phyloP scores from a whole-genome alignment of 495 filamentous ascomycete species.

The Choiromyces venosus region DNA sequence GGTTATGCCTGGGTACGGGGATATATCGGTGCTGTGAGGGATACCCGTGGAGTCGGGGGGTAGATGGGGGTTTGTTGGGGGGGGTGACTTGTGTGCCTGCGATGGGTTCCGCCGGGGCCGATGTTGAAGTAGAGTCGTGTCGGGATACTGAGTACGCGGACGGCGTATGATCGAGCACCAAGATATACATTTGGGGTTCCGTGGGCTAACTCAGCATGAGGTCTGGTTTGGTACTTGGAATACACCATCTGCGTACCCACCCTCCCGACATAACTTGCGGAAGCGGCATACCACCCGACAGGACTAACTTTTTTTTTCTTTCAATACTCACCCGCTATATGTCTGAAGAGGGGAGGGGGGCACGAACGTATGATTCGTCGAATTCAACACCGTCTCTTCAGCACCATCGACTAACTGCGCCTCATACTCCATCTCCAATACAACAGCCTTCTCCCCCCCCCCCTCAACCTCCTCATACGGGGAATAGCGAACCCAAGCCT shows the following conservation, averaged over 20 bases:
- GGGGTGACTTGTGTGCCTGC: slow-evolving; percentile 71
- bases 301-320: background rate
- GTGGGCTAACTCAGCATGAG: too few relatives aligned
- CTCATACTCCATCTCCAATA: slow-evolving; percentile 83
- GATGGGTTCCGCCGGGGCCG: slow-evolving; percentile 58
- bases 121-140: slow-evolving; percentile 98
- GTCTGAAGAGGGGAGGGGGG: background rate
- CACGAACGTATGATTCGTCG: slow-evolving; percentile 88
- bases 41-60: slow-evolving; percentile 66
- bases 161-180: too few relatives aligned
- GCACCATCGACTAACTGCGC: slow-evolving; percentile 59
- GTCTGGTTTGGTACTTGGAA: too few relatives aligned
- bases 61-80: slow-evolving; percentile 63
- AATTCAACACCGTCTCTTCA: slow-evolving; percentile 79
- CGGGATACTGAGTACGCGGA: too few relatives aligned
- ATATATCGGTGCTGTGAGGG: slow-evolving; percentile 52
- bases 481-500: slow-evolving; percentile 72
- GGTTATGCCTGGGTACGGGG: slow-evolving; percentile 56
- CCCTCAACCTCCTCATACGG: slow-evolving; percentile 58
- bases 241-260: too few relatives aligned
- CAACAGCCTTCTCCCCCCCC: slow-evolving; percentile 54
- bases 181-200: too few relatives aligned
- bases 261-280: too few relatives aligned
- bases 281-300: slow-evolving; percentile 46
- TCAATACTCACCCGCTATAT: background rate